phyloP scores from a whole-genome alignment of 805 yeast genomes.

The Jamesozyma rosinii region DNA sequence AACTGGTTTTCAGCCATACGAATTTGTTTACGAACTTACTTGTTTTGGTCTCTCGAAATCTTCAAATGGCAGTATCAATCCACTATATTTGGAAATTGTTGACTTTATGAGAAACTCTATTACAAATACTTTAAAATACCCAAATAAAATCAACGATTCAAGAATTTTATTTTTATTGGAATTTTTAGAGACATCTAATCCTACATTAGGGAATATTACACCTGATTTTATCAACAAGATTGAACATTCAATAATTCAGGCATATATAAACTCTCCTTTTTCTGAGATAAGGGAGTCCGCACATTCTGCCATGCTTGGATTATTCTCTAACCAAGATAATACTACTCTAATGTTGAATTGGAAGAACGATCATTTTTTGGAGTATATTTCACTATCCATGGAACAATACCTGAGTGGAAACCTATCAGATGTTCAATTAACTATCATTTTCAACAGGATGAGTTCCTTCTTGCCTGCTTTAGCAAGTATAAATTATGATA shows the following conservation, averaged over 20 bases:
- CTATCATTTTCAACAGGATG: slow-evolving; percentile 13
- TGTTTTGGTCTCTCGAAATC: slow-evolving; percentile 5
- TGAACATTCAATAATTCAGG: slow-evolving; percentile 9
- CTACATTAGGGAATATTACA: slow-evolving; percentile 1
- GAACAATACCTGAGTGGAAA: slow-evolving; percentile 9
- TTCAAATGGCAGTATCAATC: not conserved
- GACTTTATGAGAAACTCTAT: slow-evolving; percentile 12
- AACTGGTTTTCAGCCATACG: slow-evolving; percentile 23
- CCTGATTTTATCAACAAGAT: slow-evolving; percentile 4
- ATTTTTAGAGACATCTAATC: slow-evolving; percentile 17
- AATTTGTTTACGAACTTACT: slow-evolving; percentile 16
- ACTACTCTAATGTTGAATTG: slow-evolving; percentile 8
- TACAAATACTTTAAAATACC: slow-evolving; percentile 2
- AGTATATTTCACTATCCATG: slow-evolving; percentile 12
- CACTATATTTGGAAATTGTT: slow-evolving; percentile 5
- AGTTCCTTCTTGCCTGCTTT: slow-evolving; percentile 10
- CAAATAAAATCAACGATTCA: slow-evolving; percentile 16
- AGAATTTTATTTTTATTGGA: slow-evolving; percentile 19
- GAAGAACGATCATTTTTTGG: slow-evolving; percentile 10
- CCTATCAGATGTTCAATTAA: slow-evolving; percentile 17
- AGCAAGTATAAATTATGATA: slow-evolving; percentile 8
- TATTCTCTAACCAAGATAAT: slow-evolving; percentile 8
- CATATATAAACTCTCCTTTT: slow-evolving; percentile 6
- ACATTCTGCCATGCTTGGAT: slow-evolving; percentile 16
- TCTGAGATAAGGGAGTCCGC: slow-evolving; percentile 18